Percentiles rank a stretch among this genome's conserved stretches.
These are phyloP conservation scores for Penicilliopsis zonata DNA, from an alignment of 495 filamentous ascomycete genomes.

Conservation along the genomic window DNA sequence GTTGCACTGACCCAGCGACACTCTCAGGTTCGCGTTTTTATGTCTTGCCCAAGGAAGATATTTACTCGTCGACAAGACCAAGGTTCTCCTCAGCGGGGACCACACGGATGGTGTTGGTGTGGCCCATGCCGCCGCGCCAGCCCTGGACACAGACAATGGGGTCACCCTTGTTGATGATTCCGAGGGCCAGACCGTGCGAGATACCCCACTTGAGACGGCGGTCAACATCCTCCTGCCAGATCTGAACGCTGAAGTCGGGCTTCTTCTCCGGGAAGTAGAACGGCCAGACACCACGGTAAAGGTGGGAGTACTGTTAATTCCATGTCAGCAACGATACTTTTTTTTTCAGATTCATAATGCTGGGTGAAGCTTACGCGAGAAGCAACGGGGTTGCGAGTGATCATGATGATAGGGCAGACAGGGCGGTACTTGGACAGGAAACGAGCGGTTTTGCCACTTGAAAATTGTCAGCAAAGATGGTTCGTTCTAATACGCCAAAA, in stretches of 20 bases:
- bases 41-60: no score
- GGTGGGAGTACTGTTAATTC: constrained; percentile 61
- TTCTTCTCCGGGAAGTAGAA: constrained; percentile 88
- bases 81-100: constrained; percentile 57
- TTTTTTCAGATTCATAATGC: no score
- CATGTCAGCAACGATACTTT: constrained; percentile 11
- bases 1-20: constrained; percentile 7
- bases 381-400: constrained; percentile 74
- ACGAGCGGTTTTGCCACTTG: constrained; percentile 83
- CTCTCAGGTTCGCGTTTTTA: constrained; percentile 3
- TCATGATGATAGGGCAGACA: constrained; percentile 97
- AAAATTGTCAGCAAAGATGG: constrained; percentile 18
- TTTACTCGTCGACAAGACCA: constrained; percentile 30
- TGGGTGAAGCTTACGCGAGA: constrained; percentile 45
- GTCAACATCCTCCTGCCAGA: constrained; percentile 98
- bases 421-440: constrained; percentile 96
- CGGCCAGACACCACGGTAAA: constrained; percentile 96
- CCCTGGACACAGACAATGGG: constrained; percentile 92
- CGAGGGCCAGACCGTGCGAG: constrained; percentile 67
- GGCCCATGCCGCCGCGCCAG: constrained; percentile 94
- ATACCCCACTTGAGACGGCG: constrained; percentile 93
- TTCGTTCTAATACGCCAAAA: constrained; percentile 1
- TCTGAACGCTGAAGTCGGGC: constrained; percentile 80
- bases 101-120: constrained; percentile 87
- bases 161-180: constrained; percentile 70